These are phyloP conservation scores for Amorphotheca resinae DNA, from an alignment of 495 filamentous ascomycete genomes.

Conservation along the genomic window DNA sequence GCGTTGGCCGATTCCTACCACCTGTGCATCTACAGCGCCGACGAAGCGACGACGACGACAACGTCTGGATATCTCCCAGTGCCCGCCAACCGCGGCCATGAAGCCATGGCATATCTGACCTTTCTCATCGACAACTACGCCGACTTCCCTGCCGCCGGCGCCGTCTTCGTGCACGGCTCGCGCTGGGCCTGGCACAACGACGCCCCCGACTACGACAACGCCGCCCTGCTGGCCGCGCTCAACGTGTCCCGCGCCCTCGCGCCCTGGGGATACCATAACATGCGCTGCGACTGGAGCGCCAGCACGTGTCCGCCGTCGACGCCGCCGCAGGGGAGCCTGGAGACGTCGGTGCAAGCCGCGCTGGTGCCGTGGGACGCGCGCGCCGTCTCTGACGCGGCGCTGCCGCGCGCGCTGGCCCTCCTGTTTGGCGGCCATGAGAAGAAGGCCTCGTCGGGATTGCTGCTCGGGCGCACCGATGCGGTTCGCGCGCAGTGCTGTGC, in stretches of 20 bases:
- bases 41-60: conserved; percentile 34
- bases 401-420: conserved; percentile 41
- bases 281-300: conserved; percentile 34
- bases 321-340: conserved; percentile 11
- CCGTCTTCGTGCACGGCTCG: conserved; percentile 34
- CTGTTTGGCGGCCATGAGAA: conserved; percentile 13
- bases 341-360: conserved; percentile 35
- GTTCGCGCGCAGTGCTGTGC: conserved; percentile 45
- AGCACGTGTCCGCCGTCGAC: conserved; percentile 5
- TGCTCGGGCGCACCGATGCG: not conserved
- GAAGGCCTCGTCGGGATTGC: too few species aligned
- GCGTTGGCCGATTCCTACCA: conserved; percentile 6
- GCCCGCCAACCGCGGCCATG: conserved; percentile 26
- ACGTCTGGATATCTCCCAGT: conserved; percentile 7
- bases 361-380: conserved; percentile 33
- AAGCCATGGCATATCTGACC: conserved; percentile 40
- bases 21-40: conserved; percentile 44
- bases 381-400: conserved; percentile 20
- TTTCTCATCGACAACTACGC: conserved; percentile 42
- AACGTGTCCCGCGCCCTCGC: conserved; percentile 2
- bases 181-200: conserved; percentile 38
- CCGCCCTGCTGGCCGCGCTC: conserved; percentile 2
- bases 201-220: conserved; percentile 17
- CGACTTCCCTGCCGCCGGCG: conserved; percentile 30
- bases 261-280: conserved; percentile 19